Base-by-base conservation (phyloP, 352 stramenopile genomes). In the Phytopythium kandeliae region DNA sequence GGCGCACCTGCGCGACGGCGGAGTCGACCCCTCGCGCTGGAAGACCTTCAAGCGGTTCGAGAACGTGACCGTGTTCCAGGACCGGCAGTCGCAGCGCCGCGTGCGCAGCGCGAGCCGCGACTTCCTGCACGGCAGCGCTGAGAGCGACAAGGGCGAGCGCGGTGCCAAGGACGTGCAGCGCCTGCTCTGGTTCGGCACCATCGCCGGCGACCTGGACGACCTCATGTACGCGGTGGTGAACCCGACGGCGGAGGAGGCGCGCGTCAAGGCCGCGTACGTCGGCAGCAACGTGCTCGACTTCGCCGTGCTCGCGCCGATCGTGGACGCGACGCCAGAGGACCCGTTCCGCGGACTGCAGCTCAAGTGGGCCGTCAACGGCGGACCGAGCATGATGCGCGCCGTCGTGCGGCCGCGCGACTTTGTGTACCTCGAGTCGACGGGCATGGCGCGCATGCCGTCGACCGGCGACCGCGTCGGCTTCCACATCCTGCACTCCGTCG, bases 341-440 rank as follows among this genome's bases (percentile, higher is more conserved):
- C 74, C 74, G 22, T 86, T 84, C 38, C 57, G 62, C 17, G 58
- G 51, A 1, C 33, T 84, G 31, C 63, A 70, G 37, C 41, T 86
- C 42, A 78, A 78, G 42, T 86, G 74, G 74, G 58, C 54, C 19
- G 64, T 81, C 60, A 83, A 85, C n/a, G 63, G 57, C 2, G 70
- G 71, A 15, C 64, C 74, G 0, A 34, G 65, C 5, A 59, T 71
- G 48, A 74, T 78, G 52, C 65, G 67, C 17, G 68, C 60, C 12
- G 45, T 83, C 43, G 67, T 83, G 54, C 72, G 72, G 19, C 69
- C 57, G 22, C 69, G 74, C 35, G 74, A 85, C 55, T 78, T 81
- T 51, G 69, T 85, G 10, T 82, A 71, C 36, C 42, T 83, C 51
- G 71, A 85, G 46, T 67, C 69, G 12, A 80, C 67, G 19, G 74